phyloP scores from a whole-genome alignment of 2,329 filamentous ascomycete species.

The Thielaviopsis musarum region DNA sequence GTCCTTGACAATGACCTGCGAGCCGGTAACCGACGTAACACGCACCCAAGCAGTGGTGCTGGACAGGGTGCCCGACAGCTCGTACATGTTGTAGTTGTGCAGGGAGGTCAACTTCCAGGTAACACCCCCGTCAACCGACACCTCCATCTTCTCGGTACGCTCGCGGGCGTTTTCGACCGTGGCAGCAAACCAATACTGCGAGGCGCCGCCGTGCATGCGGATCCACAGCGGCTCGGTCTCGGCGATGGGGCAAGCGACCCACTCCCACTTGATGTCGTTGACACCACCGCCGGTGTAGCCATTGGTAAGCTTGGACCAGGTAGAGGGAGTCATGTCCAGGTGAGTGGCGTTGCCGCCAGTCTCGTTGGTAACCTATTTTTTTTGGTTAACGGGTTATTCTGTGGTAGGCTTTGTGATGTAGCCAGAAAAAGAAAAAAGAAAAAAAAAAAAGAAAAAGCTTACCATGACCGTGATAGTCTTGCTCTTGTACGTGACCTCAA shows the following conservation, averaged over 20 bases:
- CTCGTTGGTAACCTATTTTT: conserved; percentile 2
- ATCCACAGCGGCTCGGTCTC: conserved; percentile 11
- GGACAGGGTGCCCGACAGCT: background rate
- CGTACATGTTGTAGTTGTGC: conserved; percentile 10
- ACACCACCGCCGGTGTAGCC: background rate
- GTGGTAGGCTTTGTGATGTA: too few species aligned
- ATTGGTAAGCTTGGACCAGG: conserved; percentile 7
- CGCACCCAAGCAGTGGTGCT: background rate
- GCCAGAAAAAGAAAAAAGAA: too few species aligned
- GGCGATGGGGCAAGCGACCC: conserved; percentile 9
- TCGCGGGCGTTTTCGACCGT: conserved; percentile 14
- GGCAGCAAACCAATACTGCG: conserved; percentile 14
- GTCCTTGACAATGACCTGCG: background rate
- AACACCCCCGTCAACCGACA: conserved; percentile 7
- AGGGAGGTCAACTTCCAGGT: conserved; percentile 5
- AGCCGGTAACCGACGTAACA: background rate
- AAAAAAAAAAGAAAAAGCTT: background rate
- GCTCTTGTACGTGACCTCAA: conserved; percentile 8
- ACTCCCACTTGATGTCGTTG: conserved; percentile 6
- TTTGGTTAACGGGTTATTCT: too few species aligned
- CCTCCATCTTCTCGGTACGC: conserved; percentile 13
- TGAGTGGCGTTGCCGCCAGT: conserved; percentile 10
- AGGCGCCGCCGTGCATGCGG: conserved; percentile 13
- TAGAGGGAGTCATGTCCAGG: conserved; percentile 10
- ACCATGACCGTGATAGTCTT: conserved; percentile 9